Conservation (phyloP, 2,329 filamentous ascomycete species). For the Xylariomycetidae sp. region DNA sequence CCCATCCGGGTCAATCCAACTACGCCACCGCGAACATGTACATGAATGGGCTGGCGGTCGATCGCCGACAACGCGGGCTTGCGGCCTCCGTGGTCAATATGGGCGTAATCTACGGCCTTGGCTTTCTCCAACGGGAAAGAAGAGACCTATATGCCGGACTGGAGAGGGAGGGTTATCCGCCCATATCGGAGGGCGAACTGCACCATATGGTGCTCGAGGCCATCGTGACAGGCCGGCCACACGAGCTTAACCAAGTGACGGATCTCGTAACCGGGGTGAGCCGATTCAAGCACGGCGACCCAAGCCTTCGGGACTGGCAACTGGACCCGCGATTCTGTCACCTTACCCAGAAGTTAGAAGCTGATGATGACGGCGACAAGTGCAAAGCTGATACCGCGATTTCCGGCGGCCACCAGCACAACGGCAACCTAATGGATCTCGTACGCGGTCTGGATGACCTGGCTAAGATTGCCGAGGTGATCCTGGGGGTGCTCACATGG, state of each 20-base stretch:
- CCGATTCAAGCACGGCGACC: conserved; percentile 28
- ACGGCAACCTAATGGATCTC: conserved; percentile 28
- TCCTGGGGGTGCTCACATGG: conserved; percentile 23
- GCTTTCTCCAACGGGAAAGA: conserved; percentile 38
- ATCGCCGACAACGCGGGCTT: conserved; percentile 30
- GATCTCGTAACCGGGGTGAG: conserved; percentile 37
- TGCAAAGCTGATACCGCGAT: too few species aligned
- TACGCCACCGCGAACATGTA: conserved; percentile 43
- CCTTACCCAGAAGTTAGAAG: conserved; percentile 22
- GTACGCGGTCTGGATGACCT: conserved; percentile 11
- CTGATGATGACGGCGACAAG: conserved; percentile 6
- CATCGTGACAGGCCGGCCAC: conserved; percentile 36
- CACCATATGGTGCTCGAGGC: conserved; percentile 50
- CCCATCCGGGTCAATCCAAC: conserved; percentile 39
- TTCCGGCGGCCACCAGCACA: conserved; percentile 9
- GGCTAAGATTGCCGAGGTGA: conserved; percentile 18
- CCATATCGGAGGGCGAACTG: conserved; percentile 45
- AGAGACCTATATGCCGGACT: conserved; percentile 34
- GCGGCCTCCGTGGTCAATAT: conserved; percentile 38
- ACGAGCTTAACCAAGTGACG: conserved; percentile 11
- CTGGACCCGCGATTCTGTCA: conserved; percentile 39
- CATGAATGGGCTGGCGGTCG: conserved; percentile 39
- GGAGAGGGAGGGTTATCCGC: conserved; percentile 39
- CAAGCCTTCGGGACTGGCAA: conserved; percentile 36
- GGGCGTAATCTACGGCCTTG: conserved; percentile 41